These are phyloP conservation scores for Daldinia concentrica DNA, from an alignment of 495 filamentous ascomycete genomes.

Conservation along the genomic window DNA sequence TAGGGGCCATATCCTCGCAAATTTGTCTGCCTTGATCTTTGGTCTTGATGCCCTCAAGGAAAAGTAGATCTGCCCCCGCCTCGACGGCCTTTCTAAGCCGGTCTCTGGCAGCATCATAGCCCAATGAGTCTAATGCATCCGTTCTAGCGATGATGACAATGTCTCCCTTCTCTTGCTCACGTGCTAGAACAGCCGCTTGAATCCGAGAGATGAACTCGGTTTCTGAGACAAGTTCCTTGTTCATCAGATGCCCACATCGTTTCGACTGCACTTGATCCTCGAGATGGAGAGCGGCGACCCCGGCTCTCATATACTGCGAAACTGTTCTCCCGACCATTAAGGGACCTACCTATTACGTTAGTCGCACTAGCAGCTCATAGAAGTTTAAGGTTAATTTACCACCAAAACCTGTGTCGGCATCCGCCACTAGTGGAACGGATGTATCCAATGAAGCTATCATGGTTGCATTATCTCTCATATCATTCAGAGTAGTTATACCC, in stretches of 20 bases:
- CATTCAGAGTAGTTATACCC: background rate
- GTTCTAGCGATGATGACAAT: background rate
- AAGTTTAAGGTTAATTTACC: background rate
- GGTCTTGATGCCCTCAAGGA: background rate
- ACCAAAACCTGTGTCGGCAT: background rate
- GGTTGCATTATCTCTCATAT: background rate
- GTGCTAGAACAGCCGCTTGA: background rate
- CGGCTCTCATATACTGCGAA: background rate
- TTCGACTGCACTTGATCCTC: conserved; percentile 1
- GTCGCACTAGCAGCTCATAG: background rate
- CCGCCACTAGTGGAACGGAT: background rate
- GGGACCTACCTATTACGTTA: background rate
- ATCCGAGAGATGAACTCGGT: background rate
- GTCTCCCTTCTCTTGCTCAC: background rate
- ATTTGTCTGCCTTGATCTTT: background rate
- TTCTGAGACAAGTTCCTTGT: background rate
- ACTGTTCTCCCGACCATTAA: background rate
- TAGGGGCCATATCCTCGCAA: background rate
- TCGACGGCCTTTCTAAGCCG: background rate
- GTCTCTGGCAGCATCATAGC: background rate
- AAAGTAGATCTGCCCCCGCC: background rate
- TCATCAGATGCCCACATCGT: background rate
- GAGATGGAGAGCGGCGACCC: background rate
- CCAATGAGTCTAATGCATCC: background rate
- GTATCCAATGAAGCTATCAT: background rate